phyloP scores from a whole-genome alignment of 192 early-diverging fungal species.

The Linnemannia schmuckeri region DNA sequence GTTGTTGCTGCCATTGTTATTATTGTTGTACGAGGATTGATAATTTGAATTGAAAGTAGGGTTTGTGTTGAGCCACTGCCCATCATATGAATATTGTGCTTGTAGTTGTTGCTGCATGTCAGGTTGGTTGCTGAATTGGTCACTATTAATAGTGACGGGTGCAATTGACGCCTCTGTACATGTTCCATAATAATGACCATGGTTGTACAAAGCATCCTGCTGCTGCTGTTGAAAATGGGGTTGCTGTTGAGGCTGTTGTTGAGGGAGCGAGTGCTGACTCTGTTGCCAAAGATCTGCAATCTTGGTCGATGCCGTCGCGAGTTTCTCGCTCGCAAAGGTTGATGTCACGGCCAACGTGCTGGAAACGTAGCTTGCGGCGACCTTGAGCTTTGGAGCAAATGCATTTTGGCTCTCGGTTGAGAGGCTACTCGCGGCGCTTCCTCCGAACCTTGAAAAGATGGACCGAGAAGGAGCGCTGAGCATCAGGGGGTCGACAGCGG shows the following conservation, averaged over 20 bases:
- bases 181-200: constrained; percentile 13
- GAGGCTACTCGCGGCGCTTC: not conserved
- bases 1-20: constrained; percentile 11
- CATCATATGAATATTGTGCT: constrained; percentile 32
- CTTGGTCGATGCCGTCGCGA: constrained; percentile 45
- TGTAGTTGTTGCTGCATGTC: constrained; percentile 2
- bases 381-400: constrained; percentile 36
- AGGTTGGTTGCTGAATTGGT: not conserved
- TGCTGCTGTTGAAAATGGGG: constrained; percentile 19
- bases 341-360: constrained; percentile 49
- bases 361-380: constrained; percentile 42
- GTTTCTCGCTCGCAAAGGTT: constrained; percentile 43
- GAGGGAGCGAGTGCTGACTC: constrained; percentile 44
- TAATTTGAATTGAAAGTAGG: constrained; percentile 31
- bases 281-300: constrained; percentile 56
- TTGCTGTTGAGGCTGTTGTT: constrained; percentile 30
- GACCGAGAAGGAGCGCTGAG: constrained; percentile 28
- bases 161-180: not conserved
- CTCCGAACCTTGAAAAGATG: constrained; percentile 42
- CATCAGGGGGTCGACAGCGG: constrained; percentile 22
- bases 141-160: constrained; percentile 42
- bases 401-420: constrained; percentile 2
- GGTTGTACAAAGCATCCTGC: constrained; percentile 28
- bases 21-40: constrained; percentile 17
- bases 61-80: constrained; percentile 20